These are phyloP conservation scores for Angomonas ambiguus DNA, from an alignment of 208 protist genomes.

Conservation along the genomic window DNA sequence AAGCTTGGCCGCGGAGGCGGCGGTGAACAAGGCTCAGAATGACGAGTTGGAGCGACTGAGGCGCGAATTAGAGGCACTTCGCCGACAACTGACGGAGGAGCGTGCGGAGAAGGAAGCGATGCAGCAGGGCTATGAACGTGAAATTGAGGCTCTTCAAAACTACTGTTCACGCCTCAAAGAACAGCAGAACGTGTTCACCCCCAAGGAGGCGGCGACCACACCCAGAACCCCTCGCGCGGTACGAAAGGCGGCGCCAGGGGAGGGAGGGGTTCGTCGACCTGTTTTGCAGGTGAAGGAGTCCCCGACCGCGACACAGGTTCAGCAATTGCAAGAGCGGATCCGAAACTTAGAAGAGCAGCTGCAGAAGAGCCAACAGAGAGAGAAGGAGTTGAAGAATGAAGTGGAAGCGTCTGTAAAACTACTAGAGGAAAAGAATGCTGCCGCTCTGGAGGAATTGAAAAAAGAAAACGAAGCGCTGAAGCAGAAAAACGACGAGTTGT, in stretches of 20 bases:
- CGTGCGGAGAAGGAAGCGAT: conserved; percentile 17
- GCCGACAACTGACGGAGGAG: conserved; percentile 19
- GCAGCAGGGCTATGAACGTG: conserved; percentile 24
- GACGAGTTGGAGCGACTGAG: conserved; percentile 26
- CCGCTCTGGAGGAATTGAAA: conserved; percentile 8
- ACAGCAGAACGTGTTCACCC: conserved; percentile 29
- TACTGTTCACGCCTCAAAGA: conserved; percentile 43
- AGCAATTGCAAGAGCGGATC: conserved; percentile 30
- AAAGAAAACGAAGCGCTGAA: conserved; percentile 9
- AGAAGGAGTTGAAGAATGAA: conserved; percentile 10
- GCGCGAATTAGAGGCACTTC: conserved; percentile 12
- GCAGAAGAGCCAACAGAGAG: conserved; percentile 12
- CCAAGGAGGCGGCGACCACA: conserved; percentile 5
- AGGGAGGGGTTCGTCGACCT: conserved; percentile 1
- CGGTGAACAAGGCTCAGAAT: conserved; percentile 22
- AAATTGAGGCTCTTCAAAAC: conserved; percentile 40
- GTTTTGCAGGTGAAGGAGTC: conserved; percentile 25
- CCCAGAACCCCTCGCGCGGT: conserved; percentile 18
- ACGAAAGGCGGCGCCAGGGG: conserved; percentile 17
- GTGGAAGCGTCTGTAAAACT: conserved; percentile 2
- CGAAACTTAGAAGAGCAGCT: conserved; percentile 22
- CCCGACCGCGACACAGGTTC: conserved; percentile 11
- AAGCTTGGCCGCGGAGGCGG: conserved; percentile 30
- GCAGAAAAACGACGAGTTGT: neutral
- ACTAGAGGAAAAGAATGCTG: neutral